phyloP scores from a whole-genome alignment of 352 stramenopile genomes.

The Phytophthora multivora region DNA sequence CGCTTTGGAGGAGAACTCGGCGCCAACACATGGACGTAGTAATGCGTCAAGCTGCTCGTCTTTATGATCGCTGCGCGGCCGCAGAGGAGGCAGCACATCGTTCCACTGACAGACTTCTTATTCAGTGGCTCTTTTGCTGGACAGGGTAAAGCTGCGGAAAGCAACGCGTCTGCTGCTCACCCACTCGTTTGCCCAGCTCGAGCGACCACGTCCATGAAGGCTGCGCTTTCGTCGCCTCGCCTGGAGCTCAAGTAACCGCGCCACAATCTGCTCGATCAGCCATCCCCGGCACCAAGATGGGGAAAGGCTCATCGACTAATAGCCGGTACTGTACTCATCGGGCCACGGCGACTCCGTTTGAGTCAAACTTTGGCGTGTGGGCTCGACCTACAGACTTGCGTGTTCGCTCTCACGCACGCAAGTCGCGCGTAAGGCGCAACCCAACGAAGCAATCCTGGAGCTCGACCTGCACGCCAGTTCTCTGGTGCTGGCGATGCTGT shows the following conservation, averaged over 20 bases:
- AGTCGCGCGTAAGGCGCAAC: constrained; percentile 20
- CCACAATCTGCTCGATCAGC: constrained; percentile 11
- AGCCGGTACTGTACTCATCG: constrained; percentile 18
- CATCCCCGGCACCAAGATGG: constrained; percentile 22
- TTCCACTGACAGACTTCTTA: constrained; percentile 30
- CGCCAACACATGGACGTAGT: constrained; percentile 30
- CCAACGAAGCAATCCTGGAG: constrained; percentile 20
- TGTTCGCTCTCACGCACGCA: constrained; percentile 37
- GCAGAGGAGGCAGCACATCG: constrained; percentile 8
- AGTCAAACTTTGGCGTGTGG: constrained; percentile 5
- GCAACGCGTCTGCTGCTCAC: constrained; percentile 14
- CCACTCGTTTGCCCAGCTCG: constrained; percentile 36
- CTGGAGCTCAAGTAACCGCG: not conserved
- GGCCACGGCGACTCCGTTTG: not conserved
- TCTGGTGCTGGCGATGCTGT: constrained; percentile 9
- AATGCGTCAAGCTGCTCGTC: constrained; percentile 33
- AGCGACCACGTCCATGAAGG: constrained; percentile 11
- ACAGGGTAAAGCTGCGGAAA: constrained; percentile 1
- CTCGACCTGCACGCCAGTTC: not conserved
- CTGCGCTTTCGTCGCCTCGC: constrained; percentile 16
- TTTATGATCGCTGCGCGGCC: constrained; percentile 22
- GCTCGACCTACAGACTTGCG: constrained; percentile 16
- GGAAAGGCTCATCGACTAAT: constrained; percentile 34
- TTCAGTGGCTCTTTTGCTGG: constrained; percentile 18
- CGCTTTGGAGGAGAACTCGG: constrained; percentile 11